Base-by-base conservation (phyloP, 2,329 filamentous ascomycete species). In the Pseudofabraea citricarpa region DNA sequence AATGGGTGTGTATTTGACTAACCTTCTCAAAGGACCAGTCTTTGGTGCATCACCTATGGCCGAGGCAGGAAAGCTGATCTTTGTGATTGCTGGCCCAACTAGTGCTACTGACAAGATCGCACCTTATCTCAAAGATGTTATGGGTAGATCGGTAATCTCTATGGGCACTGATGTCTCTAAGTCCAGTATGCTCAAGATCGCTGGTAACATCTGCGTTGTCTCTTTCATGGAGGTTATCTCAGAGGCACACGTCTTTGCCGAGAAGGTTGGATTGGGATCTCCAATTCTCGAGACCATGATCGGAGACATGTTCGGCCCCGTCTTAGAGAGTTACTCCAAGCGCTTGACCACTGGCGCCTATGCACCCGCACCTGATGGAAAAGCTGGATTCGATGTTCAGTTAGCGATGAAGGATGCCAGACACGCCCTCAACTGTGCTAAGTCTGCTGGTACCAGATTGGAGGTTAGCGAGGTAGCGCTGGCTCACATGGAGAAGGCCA, bases 161-260 rank as follows among this genome's bases (percentile, higher is more conserved):
- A 65, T 68, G 45, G 67, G 68, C n/a, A 62, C 64, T 36, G 66
- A 70, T 37, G 64, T 65, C n/a, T 60, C 57, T 0, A 67, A 64
- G 47, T 60, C 67, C 9, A 65, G 64, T 18, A 48, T 71, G 36
- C 52, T 71, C 41, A 71, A 71, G 56, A 71, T 70, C 49, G 65
- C 66, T 2, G 68, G 68, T 45, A 65, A 54, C 21, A 58, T 56
- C 32, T 48, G 45, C 39, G 46, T 53, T 13, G 26, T 47, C 32
- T 48, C 36, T 12, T 47, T 70, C 49, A 70, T 70, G 67, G 68
- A 71, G 55, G 63, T 66, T 12, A 64, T 71, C 33, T 62, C 64
- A 4, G 68, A 71, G 51, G 63, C 65, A 2, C 68, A 71, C 46
- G 67, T 71, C 23, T 70, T 71, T 43, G 68, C 67, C 13, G 68